Evolutionary conservation across 768 basidiomycete genomes (phyloP), one percentile per base, ranked within the genome.

Genomic region (Leccinum pellstonianum): DNA sequence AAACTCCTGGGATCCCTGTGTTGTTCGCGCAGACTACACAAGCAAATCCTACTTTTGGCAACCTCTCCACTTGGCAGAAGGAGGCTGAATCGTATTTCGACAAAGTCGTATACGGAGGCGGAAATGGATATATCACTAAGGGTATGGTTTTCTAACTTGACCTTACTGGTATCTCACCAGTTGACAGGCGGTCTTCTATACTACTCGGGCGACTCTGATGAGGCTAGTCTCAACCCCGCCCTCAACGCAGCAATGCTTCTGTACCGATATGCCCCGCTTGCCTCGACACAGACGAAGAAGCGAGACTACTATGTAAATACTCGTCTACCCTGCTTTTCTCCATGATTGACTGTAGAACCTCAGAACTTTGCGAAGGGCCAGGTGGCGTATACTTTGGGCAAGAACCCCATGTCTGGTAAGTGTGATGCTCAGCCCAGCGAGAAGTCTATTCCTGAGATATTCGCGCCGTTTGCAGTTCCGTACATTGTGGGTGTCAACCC

Each of bases 401-500:
- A 89, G 53, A 98, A 98, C 69, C 87, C 94, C 1, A 95, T 95
- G 93, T 85, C 83, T 59, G 83, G 91, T 90, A 66, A 52, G 80
- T 69, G 33, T 23, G 10, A 19, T 15, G 23, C 49, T 59, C 33
- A 8, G 5, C 35, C 38, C n/a, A 23, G 2, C 11, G 6, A 35
- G 52, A 21, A 25, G n/a, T 5, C 12, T 12, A n/a, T 46, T 49
- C 19, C 48, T 66, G 37, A 61, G 51, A 23, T 31, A 17, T 54
- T 38, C 38, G 9, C 15, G n/a, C 25, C 29, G 27, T 38, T 51
- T 15, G 2, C n/a, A 64, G 62, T 47, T 25, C 66, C 66, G 10
- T 98, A 97, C 71, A 74, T 97, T 52, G 93, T 97, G 23, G 95
- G 95, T 41, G 77, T 81, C 52, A 93, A 96, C 73, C 92, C 94